Evolutionary conservation across 2,329 filamentous ascomycete species (phyloP), one percentile per base, ranked within the genome.

Genomic region (Xylariomycetidae sp.): DNA sequence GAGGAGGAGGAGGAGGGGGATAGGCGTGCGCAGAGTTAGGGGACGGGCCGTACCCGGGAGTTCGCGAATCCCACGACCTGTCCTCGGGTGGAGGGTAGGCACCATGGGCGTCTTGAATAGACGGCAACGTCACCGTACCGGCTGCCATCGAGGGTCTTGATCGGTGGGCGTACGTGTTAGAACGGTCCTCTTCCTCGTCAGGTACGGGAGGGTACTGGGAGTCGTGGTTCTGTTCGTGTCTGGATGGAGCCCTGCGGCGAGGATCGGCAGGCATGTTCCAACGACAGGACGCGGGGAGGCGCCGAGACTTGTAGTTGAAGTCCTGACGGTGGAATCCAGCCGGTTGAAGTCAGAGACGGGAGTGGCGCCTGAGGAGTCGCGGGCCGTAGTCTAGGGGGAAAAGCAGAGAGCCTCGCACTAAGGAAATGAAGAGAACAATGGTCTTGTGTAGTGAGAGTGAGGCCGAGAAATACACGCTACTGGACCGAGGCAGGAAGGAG

Each of bases 11-110:
- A 17, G 43, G 46, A 24, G 67, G 62, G 9, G 61, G 59, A 44
- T 67, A 71, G 10, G 68, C 69, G 43, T 71, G 70, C 25, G 63
- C 54, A 34, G 61, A 57, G 47, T 54, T 61, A 25, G 65, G 62
- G 26, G 67, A 64, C 35, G 59, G 40, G 10, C 47, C 63, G 43
- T 65, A 70, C 37, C 54, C 56, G 30, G 52, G 56, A 24, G 51
- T 53, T 38, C 57, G 54, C 13, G 55, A 46, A 31, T 57, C 53
- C 53, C 53, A 57, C 13, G 37, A 34, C 40, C 52, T 48, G 13
- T 39, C 40, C 27, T 34, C 36, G 9, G 43, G 34, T 15, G 46
- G 22, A 25, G 39, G 35, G 36, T 53, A 52, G 36, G 56, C 45
- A 20, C 54, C 48, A 31, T 63, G 57, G 29, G 62, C 53, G 46